Base-by-base conservation (phyloP, 257 asterid genomes). In the Nicotiana knightiana region DNA sequence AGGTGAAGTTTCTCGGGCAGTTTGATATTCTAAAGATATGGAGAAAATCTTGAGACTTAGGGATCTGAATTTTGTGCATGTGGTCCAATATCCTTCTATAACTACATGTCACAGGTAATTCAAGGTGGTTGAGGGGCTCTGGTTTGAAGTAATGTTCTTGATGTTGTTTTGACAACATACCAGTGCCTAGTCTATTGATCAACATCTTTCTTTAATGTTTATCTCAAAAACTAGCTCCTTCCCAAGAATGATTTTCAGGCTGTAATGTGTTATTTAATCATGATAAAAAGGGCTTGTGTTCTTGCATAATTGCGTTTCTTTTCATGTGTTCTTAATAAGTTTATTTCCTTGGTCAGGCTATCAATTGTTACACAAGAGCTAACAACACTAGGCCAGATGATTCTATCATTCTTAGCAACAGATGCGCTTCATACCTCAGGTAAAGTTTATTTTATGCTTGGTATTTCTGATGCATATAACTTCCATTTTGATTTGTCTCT, bases 401-500 rank as follows among this genome's bases (percentile, higher is more conserved):
- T 89, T 87, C 91, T 28, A 77, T 90, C 79, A 88, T 96, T 81
- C 93, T 96, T 46, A 88, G 94, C 86, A 96, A 93, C 87, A 89
- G 99, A 83, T 94, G 98, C 77, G 86, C 92, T 82, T 91, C 99
- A 63, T 91, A 96, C 90, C 95, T 96, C 71, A 91, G 92, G 99
- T 96, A 76, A 58, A 80, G 59, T 30, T 79, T 70, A 43, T 46
- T 33, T 65, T 66, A 9, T 53, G 51, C 43, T 43, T 51, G 43
- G 46, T 75, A 51, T 8, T 75, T 75, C 79, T 73, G 43, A 73
- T 75, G 46, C 80, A 51, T 70, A 35, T 76, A 70, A 3, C 32
- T 7, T 33, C 17, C 13, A 30, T 61, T 66, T 68, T 80, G 37
- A 13, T 17, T 33, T 18, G 12, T 70, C 24, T 70, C 32, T 15